Evolutionary conservation across 768 basidiomycete species (phyloP), one percentile per base, ranked within the genome.

Genomic region (Pholiota molesta): DNA sequence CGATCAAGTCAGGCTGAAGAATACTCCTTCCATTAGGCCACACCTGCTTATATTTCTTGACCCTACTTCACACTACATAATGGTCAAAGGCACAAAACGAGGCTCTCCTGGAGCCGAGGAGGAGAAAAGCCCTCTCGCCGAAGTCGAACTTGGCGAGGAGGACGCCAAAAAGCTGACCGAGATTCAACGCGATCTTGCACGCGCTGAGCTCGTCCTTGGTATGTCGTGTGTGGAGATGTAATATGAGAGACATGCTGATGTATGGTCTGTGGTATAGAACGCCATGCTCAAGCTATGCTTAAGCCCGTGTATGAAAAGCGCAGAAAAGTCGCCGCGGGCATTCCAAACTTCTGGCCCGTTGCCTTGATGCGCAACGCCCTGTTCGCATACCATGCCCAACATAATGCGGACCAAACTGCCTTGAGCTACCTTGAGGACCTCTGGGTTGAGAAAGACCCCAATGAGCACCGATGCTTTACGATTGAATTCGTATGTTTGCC

Each of bases 291-390:
- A 67, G 72, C 81, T 61, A 81, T 81, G 57, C 75, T 92, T 61
- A 69, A 73, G 16, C 84, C 89, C 39, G 84, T 86, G 26, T 94
- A 88, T 68, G 83, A 87, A 71, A 87, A 84, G 75, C 87, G 93
- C 67, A 89, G 92, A 53, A 80, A 79, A 62, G 75, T 88, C 49
- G 74, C 85, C 52, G 89, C 88, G 74, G 73, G 74, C 26, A 92
- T 95, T 71, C 74, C 82, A 59, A 89, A 88, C 71, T 94, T 94
- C 78, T 95, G 93, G 93, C 85, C 90, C n/a, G 83, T 90, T 63
- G 90, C 92, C 45, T 78, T 95, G 68, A 84, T 92, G 85, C 91
- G 92, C 78, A 79, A 92, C 75, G 67, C 71, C 52, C 67, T 86
- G 66, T 77, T 94, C 71, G 80, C 84, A 39, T 78, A 88, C 66